Percentiles rank a stretch among this genome's conserved stretches.
Evolutionary conservation across 1,139 yeast genomes (phyloP).

Genomic region (Scheffersomyces stambukii): DNA sequence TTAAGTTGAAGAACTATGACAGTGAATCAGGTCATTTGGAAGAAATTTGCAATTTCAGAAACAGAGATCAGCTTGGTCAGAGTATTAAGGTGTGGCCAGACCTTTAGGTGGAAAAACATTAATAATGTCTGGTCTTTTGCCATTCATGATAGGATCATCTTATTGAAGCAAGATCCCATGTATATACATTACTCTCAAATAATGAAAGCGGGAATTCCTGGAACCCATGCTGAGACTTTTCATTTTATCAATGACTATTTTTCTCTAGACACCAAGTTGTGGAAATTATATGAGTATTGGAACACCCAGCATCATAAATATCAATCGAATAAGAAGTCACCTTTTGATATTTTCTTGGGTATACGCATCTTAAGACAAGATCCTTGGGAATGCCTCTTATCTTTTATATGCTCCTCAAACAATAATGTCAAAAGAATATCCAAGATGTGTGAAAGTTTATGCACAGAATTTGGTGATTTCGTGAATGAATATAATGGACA

Average conservation of each 20-base stretch:
- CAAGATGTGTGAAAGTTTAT: slow-evolving; percentile 82
- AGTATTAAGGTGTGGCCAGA: slow-evolving; percentile 86
- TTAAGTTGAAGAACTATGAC: too few relatives aligned
- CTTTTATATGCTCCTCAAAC: slow-evolving; percentile 93
- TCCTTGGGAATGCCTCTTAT: slow-evolving; percentile 92
- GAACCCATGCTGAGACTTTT: slow-evolving; percentile 26
- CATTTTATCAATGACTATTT: slow-evolving; percentile 64
- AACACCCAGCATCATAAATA: slow-evolving; percentile 42
- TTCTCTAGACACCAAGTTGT: slow-evolving; percentile 54
- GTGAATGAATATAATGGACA: slow-evolving; percentile 54
- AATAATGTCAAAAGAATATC: slow-evolving; percentile 92
- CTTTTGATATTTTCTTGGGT: slow-evolving; percentile 53
- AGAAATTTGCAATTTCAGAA: slow-evolving; percentile 17
- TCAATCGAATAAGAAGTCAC: slow-evolving; percentile 27
- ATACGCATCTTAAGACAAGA: slow-evolving; percentile 84
- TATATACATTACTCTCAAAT: slow-evolving; percentile 28
- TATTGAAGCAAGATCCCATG: slow-evolving; percentile 46
- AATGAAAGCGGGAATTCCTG: slow-evolving; percentile 12
- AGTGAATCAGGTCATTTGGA: slow-evolving; percentile 25
- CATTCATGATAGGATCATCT: slow-evolving; percentile 41
- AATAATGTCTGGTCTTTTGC: slow-evolving; percentile 61
- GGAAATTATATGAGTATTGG: slow-evolving; percentile 62
- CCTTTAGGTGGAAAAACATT: slow-evolving; percentile 67
- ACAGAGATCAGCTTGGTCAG: slow-evolving; percentile 58
- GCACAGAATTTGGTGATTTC: slow-evolving; percentile 65